Percentiles rank a stretch among this genome's conserved stretches.
phyloP scores from a whole-genome alignment of 345 rosid species.

The Anastatica hierochuntica region DNA sequence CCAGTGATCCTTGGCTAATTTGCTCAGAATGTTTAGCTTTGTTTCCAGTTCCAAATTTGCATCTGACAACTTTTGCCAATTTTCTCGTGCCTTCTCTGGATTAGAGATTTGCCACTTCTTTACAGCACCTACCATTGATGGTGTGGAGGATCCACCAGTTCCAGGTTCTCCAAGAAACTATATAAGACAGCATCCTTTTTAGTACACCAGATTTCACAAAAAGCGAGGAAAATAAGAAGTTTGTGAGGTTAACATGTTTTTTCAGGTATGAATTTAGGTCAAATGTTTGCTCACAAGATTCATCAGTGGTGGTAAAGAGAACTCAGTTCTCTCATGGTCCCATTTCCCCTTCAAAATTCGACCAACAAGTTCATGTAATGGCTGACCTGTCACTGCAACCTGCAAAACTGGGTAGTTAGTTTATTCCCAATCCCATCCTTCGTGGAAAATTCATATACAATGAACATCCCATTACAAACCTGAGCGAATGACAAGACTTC shows the following conservation, averaged over 20 bases:
- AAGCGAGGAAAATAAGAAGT: background rate
- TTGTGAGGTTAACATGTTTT: conserved; percentile 2
- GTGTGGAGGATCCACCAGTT: conserved; percentile 92
- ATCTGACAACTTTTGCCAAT: conserved; percentile 68
- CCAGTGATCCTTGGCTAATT: conserved; percentile 70
- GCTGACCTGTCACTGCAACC: conserved; percentile 43
- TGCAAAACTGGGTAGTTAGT: conserved; percentile 26
- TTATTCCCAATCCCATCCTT: conserved; percentile 12
- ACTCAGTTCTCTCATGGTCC: conserved; percentile 83
- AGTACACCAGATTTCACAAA: background rate
- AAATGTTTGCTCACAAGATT: conserved; percentile 43
- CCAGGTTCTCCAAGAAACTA: conserved; percentile 96
- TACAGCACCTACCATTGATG: conserved; percentile 97
- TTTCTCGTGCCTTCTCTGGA: conserved; percentile 67
- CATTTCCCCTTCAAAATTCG: conserved; percentile 58
- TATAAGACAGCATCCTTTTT: conserved; percentile 18
- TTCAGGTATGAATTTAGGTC: background rate
- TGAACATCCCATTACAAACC: conserved; percentile 37
- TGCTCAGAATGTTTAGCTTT: conserved; percentile 49
- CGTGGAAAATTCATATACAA: background rate
- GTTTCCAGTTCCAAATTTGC: conserved; percentile 67
- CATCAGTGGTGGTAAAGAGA: conserved; percentile 93
- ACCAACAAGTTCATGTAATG: conserved; percentile 47
- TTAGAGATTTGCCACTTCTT: conserved; percentile 90
- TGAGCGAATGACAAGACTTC: conserved; percentile 76